Percentiles rank a stretch among this genome's conserved stretches.
These are phyloP conservation scores for Nicotiana tabacum DNA, from an alignment of 257 asterid species.

Conservation along the genomic window DNA sequence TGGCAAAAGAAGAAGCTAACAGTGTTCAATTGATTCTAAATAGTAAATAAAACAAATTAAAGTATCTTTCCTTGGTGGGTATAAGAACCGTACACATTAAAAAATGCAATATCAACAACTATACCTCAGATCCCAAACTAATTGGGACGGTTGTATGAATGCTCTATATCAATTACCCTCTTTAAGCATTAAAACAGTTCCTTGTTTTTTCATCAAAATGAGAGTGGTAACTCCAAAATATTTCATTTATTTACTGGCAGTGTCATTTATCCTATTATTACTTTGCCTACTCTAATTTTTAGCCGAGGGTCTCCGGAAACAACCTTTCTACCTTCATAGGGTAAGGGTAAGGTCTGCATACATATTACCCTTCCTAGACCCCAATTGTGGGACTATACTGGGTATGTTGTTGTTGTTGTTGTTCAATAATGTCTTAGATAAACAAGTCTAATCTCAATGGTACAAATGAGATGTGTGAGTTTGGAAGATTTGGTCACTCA, in stretches of 20 bases:
- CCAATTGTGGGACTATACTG: too few relatives aligned
- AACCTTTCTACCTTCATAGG: too few relatives aligned
- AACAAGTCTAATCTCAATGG: neutral
- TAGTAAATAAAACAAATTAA: neutral
- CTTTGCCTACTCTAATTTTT: neutral
- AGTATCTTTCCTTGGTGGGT: neutral
- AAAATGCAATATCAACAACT: neutral
- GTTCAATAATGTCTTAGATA: neutral
- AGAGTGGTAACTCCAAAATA: neutral
- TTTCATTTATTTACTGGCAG: neutral
- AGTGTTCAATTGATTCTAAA: neutral
- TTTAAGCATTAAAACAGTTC: neutral
- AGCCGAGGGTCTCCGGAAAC: too few relatives aligned
- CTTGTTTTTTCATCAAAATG: neutral
- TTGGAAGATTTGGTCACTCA: neutral
- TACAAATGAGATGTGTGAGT: neutral
- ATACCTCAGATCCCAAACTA: neutral
- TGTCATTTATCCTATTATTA: neutral
- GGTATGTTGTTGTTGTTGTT: too few relatives aligned
- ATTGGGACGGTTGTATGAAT: neutral
- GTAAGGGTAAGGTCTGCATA: too few relatives aligned
- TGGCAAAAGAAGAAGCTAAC: neutral
- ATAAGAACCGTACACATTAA: neutral
- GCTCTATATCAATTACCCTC: neutral
- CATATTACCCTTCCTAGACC: too few relatives aligned